Percentiles rank a stretch among this genome's conserved stretches.
phyloP scores from a whole-genome alignment of 257 asterid genomes.

The Solanum pennellii region DNA sequence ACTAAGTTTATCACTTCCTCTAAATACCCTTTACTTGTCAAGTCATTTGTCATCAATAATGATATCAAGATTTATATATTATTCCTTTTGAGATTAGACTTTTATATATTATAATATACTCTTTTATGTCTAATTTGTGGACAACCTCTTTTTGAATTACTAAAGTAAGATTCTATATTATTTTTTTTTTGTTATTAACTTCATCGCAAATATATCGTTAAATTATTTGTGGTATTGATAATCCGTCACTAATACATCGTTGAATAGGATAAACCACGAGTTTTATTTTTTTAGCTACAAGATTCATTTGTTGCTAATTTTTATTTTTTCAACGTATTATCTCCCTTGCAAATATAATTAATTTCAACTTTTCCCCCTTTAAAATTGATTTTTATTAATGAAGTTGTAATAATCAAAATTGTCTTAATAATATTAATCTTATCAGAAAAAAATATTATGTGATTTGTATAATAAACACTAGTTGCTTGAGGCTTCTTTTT shows the following conservation, averaged over 20 bases:
- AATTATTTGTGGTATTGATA: neutral
- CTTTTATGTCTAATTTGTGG: neutral
- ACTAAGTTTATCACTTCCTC: neutral
- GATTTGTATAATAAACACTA: neutral
- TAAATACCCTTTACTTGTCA: neutral
- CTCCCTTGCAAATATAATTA: neutral
- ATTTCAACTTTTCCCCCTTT: neutral
- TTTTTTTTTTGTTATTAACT: neutral
- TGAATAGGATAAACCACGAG: neutral
- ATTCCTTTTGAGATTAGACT: neutral
- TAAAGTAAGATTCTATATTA: neutral
- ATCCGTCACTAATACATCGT: neutral
- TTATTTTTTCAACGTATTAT: neutral
- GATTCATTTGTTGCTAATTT: neutral
- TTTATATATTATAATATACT: neutral
- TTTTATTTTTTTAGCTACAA: neutral
- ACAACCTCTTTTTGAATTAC: neutral
- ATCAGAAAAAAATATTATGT: neutral
- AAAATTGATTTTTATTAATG: neutral
- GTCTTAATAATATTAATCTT: neutral
- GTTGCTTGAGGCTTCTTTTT: neutral
- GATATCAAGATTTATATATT: neutral
- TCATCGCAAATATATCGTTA: neutral
- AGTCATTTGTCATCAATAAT: conserved; percentile 4
- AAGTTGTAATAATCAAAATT: neutral